A percentile compares a stretch with the other conserved stretches of the same genome.
These are phyloP conservation scores for Quercus engelmannii DNA, from an alignment of 306 rosid genomes.

Conservation along the genomic window DNA sequence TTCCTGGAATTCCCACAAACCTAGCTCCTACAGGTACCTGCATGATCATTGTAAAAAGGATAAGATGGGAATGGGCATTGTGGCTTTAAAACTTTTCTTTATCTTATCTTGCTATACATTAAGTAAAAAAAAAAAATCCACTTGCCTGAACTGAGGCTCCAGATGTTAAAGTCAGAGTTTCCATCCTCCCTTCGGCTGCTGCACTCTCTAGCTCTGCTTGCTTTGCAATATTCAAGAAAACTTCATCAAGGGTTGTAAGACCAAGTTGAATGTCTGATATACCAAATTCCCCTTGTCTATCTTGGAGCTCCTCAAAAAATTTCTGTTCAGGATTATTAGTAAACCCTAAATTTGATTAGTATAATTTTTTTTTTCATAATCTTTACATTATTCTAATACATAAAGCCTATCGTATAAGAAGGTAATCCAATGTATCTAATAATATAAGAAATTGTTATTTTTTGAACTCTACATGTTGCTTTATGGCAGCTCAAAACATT, in stretches of 20 bases:
- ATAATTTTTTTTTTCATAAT: not conserved
- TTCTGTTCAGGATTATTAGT: slow-evolving; percentile 38
- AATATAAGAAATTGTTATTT: not conserved
- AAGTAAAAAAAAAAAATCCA: slow-evolving; percentile 9
- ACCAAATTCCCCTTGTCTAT: slow-evolving; percentile 61
- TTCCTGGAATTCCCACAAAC: slow-evolving; percentile 79
- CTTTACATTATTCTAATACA: not conserved
- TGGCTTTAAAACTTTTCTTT: not conserved
- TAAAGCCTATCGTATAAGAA: not conserved
- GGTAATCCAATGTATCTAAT: not conserved
- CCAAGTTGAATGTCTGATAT: slow-evolving; percentile 80
- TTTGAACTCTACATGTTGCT: not conserved
- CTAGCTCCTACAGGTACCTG: slow-evolving; percentile 78
- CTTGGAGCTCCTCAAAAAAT: slow-evolving; percentile 69
- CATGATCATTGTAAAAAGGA: slow-evolving; percentile 7
- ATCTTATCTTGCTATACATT: not conserved
- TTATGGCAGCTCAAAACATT: not conserved
- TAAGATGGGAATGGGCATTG: slow-evolving; percentile 10
- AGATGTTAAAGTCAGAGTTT: slow-evolving; percentile 56
- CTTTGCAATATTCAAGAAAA: slow-evolving; percentile 78
- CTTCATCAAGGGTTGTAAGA: slow-evolving; percentile 87
- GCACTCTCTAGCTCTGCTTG: slow-evolving; percentile 87
- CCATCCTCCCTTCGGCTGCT: slow-evolving; percentile 62
- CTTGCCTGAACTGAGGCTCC: slow-evolving; percentile 54
- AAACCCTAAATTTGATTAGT: not conserved